Percentiles rank a stretch among this genome's conserved stretches.
Conservation (phyloP, 768 basidiomycete species). For the Podaxis mareebaensis region DNA sequence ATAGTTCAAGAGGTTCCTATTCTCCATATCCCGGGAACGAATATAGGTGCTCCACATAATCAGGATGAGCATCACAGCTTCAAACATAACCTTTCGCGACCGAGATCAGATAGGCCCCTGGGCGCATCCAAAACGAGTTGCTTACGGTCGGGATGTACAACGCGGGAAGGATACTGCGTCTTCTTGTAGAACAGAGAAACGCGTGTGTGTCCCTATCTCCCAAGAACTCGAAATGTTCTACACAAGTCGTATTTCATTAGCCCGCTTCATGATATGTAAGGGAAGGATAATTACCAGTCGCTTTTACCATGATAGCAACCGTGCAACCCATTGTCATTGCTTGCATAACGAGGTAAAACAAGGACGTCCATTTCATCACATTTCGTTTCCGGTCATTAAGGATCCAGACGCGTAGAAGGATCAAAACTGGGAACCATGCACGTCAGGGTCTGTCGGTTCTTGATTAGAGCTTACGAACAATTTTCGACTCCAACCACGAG, state of each 20-base stretch:
- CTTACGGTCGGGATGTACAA: conserved; percentile 1
- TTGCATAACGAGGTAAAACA: conserved; percentile 8
- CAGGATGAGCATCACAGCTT: conserved; percentile 6
- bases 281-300: not conserved
- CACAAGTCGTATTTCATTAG: not conserved
- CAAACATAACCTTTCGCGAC: conserved; percentile 2
- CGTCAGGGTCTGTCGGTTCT: not conserved
- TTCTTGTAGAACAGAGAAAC: not conserved
- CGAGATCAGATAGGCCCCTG: not conserved
- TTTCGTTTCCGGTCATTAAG: conserved; percentile 3
- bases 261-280: not conserved
- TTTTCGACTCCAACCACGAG: conserved; percentile 8
- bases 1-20: not conserved
- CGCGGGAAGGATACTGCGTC: conserved; percentile 4
- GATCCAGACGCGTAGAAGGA: conserved; percentile 7
- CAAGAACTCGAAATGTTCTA: not conserved
- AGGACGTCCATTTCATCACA: conserved; percentile 9
- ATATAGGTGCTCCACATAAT: conserved; percentile 4
- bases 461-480: not conserved
- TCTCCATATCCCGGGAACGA: not conserved
- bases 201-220: not conserved
- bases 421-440: not conserved
- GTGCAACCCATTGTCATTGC: conserved; percentile 5
- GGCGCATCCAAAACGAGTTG: not conserved
- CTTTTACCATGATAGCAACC: conserved; percentile 3